Evolutionary conservation across 805 yeast genomes (phyloP), one percentile per base, ranked within the genome.

Genomic region (Pichia ethanolica): DNA sequence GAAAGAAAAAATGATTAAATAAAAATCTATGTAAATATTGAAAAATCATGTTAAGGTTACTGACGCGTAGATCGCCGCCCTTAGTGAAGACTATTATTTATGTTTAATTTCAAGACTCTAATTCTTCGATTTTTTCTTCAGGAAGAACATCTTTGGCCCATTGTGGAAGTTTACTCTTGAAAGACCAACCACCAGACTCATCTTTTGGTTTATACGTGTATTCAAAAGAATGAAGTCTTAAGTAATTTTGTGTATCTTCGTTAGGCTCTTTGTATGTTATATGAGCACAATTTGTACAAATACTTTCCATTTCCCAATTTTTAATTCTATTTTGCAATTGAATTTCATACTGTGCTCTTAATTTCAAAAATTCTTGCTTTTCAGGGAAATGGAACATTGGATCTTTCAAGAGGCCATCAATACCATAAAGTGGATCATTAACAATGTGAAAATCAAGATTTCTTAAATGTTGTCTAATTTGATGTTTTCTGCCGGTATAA

Each of bases 401-500:
- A 5, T 39, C n/a, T 12, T 39, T 34, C 13, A 53, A 35, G 11
- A 53, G 37, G 5, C 52, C 53, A 33, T 53, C 46, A 2, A 33
- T 32, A 1, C 67, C 66, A 48, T 65, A 66, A 8, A 65, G 34
- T 12, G 66, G 62, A 48, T 67, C 71, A 44, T 65, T 64, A 5
- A 53, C 54, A 6, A 67, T 63, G 1, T 66, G 67, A 44, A 54
- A 57, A 0, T 72, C 74, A 47, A 74, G 46, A 51, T 73, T 72
- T 14, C 78, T 60, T 12, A 78, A 58, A 59, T 78, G 82, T 12
- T 77, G 75, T 14, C 82, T 64, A 20, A 78, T 73, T 56, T 78
- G 82, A 61, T 78, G 82, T 67, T 69, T 74, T 45, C 72, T 68
- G 0, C 82, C 82, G 0, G 78, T 70, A 7, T 68, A 48, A 1